Base-by-base conservation (phyloP, 257 asterid species). In the Solanum habrochaites region DNA sequence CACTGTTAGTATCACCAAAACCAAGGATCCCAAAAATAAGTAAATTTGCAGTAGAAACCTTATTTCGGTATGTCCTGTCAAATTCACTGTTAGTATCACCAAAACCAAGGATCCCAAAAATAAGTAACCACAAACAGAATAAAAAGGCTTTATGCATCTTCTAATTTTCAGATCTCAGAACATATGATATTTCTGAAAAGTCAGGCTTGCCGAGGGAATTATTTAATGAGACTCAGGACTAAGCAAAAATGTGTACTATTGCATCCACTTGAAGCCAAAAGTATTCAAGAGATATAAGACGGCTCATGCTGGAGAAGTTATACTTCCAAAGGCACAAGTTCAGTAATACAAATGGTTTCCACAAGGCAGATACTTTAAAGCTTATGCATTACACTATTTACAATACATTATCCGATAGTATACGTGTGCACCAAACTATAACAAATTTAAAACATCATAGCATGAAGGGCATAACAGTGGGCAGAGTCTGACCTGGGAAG, bases 11-110 rank as follows among this genome's bases (percentile, higher is more conserved):
- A 11, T 47, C 42, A 77, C 83, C 62, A 25, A 25, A 77, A 40
- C 64, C 83, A 43, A 43, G n/a, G 62, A 77, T 77, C 62, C 62
- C 32, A 77, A n/a, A 75, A 77, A 14, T n/a, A 77, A 43, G 39
- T 77, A 94, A 93, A 32, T 91, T 85, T 83, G 91, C 56, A 87
- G 93, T 89, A 32, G 98, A 98, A 43, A 94, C 98, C 92, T 93
- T 94, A 95, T 94, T 97, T 82, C 98, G 92, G 86, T 94, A 94
- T 82, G 93, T 93, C 97, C 98, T 95, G 96, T 85, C 29, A 87
- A 86, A 88, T 75, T 84, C 80, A 80, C 20, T 16, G 67, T 80
- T 16, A 73, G 35, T n/a, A 12, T 49, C 43, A 78, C 83, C 62
- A 25, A 25, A 78, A 42, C 64, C 83, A 45, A 45, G 25, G 64